Evolutionary conservation across 2,329 filamentous ascomycete genomes (phyloP), one percentile per base, ranked within the genome.

Genomic region (Fonsecaea monophora): DNA sequence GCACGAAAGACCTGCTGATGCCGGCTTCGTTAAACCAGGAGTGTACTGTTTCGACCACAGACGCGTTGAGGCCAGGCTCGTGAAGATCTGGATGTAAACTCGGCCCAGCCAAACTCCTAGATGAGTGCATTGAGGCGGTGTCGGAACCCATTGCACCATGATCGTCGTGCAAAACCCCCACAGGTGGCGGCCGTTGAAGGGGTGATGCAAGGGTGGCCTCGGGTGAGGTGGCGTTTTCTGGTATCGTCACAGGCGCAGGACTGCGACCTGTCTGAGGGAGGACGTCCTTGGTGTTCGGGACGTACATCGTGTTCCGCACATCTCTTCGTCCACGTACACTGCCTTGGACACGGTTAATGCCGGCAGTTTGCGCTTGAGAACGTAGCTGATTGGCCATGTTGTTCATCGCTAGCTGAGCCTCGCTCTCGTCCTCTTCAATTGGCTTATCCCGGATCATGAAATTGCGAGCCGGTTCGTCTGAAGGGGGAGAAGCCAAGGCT

Each of bases 41-140:
- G 68, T 89, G 95, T n/a, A 98, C 88, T 0, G 91, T 95, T 78
- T 99, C 95, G 59, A 98, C 90, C 63, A 98, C 86, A 13, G 94
- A 98, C 3, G 91, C 89, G 77, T 92, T 95, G 5, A 99, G 83
- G 2, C 95, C 94, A 0, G 91, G 87, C 9, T 87, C 86, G 61
- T 90, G 86, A 79, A 96, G 84, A 18, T 97, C 93, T 0, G 92
- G 90, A 76, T 99, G 95, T 74, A 89, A 90, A 60, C 87, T 82
- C n/a, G 91, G 87, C 3, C 85, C 85, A 53, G 90, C 81, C 53
- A 88, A 87, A 71, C 84, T 87, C 70, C 92, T 91, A 1, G 91
- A 90, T 2, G 95, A 99, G 57, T 94, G 90, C 67, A 98, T 90
- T 0, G 95, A 98, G 64, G 94, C 92, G 2, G 92, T 93, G 77